Base-by-base conservation (phyloP, 2,329 filamentous ascomycete genomes). In the Calycina marina region DNA sequence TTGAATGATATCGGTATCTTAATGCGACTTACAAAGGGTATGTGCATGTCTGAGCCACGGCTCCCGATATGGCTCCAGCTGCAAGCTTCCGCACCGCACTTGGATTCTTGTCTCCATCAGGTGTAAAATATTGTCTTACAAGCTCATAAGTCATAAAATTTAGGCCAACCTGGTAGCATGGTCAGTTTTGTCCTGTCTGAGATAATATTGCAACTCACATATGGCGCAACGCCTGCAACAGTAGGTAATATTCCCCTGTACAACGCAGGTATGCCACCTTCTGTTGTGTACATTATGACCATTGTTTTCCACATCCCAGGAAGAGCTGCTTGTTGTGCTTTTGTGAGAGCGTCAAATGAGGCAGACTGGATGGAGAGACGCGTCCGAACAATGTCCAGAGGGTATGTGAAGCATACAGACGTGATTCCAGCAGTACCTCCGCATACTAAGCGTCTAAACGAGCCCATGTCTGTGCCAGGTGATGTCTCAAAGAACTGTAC, bases 91-190 rank as follows among this genome's bases (percentile, higher is more conserved):
- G 75, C 32, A 72, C 56, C 1, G 83, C 71, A 39, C 65, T 74
- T 0, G 90, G 90, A 44, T 93, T 83, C 50, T 80, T 70, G 41
- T 93, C 77, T 27, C 90, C 90, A 31, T 93, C 83, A 1, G 77
- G 78, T 0, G 90, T 98, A 44, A 98, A 66, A 45, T 78, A 77
- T 48, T 76, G 74, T 39, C 90, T 76, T 37, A 86, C 77, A 30
- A 78, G 78, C 56, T 98, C 90, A 58, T 98, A 98, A 4, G 83
- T 84, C 85, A 96, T 96, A 56, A 98, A 98, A 56, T 98, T 98
- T 34, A 98, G 65, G 24, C 90, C 90, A 40, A 98, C 80, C 77
- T 85, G 25, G 6, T 15, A 20, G 8, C 14, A 9, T 20, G 17
- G 35, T 37, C 29, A 38, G 34, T 32, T 28, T 20, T 14, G 9